Base-by-base conservation (phyloP, 1,284 basidiomycete genomes). In the Violaceomyces palustris region DNA sequence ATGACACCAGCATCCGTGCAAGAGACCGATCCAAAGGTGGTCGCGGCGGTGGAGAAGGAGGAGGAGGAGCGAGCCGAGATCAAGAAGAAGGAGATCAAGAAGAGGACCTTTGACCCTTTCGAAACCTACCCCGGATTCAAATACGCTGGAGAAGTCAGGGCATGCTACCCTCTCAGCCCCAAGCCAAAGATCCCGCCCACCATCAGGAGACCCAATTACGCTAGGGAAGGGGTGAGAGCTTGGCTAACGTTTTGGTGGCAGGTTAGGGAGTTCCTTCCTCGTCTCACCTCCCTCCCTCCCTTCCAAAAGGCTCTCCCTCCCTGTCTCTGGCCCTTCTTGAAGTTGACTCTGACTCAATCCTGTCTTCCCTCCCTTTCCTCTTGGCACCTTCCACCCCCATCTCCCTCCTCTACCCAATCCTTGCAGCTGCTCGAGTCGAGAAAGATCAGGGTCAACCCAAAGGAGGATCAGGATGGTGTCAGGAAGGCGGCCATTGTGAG, bases 171-270 rank as follows among this genome's bases (percentile, higher is more conserved):
- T 19, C 50, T 73, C 41, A 57, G 58, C 27, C 61, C 65, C 14
- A 69, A 64, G 46, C 39, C 60, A 35, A 58, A 56, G 49, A 57
- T 73, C 34, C 70, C 70, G 9, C 42, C 59, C n/a, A 39, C 50
- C 31, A 69, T 73, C 41, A 50, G 57, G 40, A 51, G 58, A 33
- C 70, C 70, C 27, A 72, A 73, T 43, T 73, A 73, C 53, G 67
- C 67, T 14, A 60, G 67, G 37, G 69, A 73, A 62, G 61, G 60
- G 52, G 67, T 73, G 61, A 53, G 69, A 30, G 47, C 44, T 34
- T 51, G 43, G 49, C 34, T 60, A 27, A 21, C 33, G 19, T 60
- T 52, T 27, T 60, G 57, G 57, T 60, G 57, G 57, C 57, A 60
- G 57, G 57, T 60, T 46, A 60, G 39, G 21, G 30, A 10, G 27